Base-by-base conservation (phyloP, 208 protist species). In the Trypanosoma conorhini region DNA sequence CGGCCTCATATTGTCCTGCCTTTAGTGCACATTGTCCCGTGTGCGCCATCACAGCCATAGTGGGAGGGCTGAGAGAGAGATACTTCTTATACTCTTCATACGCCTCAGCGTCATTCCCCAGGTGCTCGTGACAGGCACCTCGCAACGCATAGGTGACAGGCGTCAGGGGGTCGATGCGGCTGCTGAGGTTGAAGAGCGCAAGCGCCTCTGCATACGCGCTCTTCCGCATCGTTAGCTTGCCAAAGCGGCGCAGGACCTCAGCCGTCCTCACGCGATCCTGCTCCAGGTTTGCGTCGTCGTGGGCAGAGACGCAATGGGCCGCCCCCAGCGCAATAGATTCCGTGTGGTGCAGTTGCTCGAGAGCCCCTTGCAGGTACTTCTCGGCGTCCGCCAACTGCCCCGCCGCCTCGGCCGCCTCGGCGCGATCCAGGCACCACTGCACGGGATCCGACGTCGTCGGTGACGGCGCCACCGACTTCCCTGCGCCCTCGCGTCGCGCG, bases 61-160 rank as follows among this genome's bases (percentile, higher is more conserved):
- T 87, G 1, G 91, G 79, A 52, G 67, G 60, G 30, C 50, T 79
- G 42, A 96, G 74, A 66, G 82, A 88, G 55, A 96, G 77, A 77
- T 94, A 94, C 74, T 96, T 94, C 52, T 83, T 76, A 67, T 90
- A 94, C 76, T 96, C 88, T 30, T 83, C 81, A 63, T 83, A 92
- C 22, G 91, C 91, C 51, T 72, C 64, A 0, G 60, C 54, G 40
- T 78, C 74, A 52, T 76, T 73, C 17, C 65, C 65, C 33, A 94
- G 67, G 22, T 80, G 63, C 77, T 94, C 91, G n/a, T 84, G 85
- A 74, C 91, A 96, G 21, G 83, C 74, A 26, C 83, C 91, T 59
- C 91, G 86, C 50, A 93, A 68, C 38, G 81, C 79, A 69, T 94
- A 96, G 51, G 72, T 83, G 24, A 86, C 79, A 22, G 86, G 66